phyloP scores from a whole-genome alignment of 1,139 yeast species.

The Sugiyamaella paludigena region DNA sequence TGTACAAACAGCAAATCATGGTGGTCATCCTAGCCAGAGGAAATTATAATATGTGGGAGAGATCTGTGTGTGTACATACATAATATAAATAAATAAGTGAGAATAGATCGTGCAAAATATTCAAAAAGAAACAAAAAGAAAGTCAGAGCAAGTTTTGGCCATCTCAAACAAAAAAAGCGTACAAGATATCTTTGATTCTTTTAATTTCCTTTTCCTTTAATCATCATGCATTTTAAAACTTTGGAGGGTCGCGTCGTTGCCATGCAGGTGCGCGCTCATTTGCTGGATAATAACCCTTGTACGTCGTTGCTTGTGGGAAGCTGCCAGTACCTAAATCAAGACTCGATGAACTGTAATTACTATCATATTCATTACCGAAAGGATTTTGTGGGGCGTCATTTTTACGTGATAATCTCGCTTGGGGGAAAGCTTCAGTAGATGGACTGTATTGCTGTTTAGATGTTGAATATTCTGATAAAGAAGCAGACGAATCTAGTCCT shows the following conservation, averaged over 20 bases:
- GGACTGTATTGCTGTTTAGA: slow-evolving; percentile 7
- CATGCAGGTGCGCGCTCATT: slow-evolving; percentile 15
- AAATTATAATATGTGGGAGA: too few species aligned
- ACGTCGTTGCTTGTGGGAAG: slow-evolving; percentile 22
- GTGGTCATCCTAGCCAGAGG: too few species aligned
- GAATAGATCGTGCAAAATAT: background rate
- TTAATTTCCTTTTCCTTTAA: too few species aligned
- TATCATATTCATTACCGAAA: slow-evolving; percentile 12
- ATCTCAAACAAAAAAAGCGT: background rate
- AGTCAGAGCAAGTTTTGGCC: background rate
- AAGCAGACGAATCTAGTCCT: background rate
- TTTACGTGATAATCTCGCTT: slow-evolving; percentile 25
- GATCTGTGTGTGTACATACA: too few species aligned
- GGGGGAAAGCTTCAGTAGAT: slow-evolving; percentile 25
- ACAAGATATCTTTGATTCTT: too few species aligned
- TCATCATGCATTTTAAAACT: slow-evolving; percentile 1
- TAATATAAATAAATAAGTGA: background rate
- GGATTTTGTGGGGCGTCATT: slow-evolving; percentile 15
- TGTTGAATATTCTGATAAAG: slow-evolving; percentile 3
- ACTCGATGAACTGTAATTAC: slow-evolving; percentile 13
- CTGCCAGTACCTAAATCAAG: slow-evolving; percentile 11
- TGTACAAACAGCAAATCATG: too few species aligned
- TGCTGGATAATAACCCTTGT: slow-evolving; percentile 23
- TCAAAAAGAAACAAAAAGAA: background rate
- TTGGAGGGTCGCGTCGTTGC: slow-evolving; percentile 12